Conservation (phyloP, 2,329 filamentous ascomycete species). For the Chrysosphaeria jannelii region DNA sequence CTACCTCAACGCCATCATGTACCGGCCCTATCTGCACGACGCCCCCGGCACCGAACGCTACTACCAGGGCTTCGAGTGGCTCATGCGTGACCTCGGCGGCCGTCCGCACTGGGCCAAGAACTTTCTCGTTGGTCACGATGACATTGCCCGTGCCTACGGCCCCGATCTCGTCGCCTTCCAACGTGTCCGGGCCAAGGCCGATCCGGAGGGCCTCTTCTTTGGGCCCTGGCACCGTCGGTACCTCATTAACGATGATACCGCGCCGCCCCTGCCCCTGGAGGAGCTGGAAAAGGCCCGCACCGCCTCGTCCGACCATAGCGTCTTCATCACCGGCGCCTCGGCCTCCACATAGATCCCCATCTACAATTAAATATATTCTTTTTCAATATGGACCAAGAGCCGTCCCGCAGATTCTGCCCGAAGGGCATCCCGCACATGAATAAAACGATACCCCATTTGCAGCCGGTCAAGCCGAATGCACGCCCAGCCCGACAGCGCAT, state of each 20-base stretch:
- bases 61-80: conserved; percentile 53
- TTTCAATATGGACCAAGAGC: conserved; percentile 21
- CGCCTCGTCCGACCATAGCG: conserved; percentile 4
- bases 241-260: conserved; percentile 13
- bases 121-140: conserved; percentile 23
- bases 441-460: conserved; percentile 21
- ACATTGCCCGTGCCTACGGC: conserved; percentile 31
- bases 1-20: conserved; percentile 56
- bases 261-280: conserved; percentile 6
- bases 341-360: neutral
- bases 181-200: conserved; percentile 28
- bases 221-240: conserved; percentile 67
- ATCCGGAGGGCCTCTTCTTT: conserved; percentile 52
- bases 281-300: conserved; percentile 6
- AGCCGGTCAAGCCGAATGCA: conserved; percentile 29
- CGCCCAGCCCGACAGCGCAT: conserved; percentile 18
- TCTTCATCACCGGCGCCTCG: conserved; percentile 3
- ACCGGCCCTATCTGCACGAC: conserved; percentile 40
- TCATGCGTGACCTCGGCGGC: conserved; percentile 49
- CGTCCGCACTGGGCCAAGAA: conserved; percentile 65
- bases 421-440: conserved; percentile 16
- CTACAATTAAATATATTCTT: conserved; percentile 6
- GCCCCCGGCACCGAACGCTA: conserved; percentile 38
- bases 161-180: conserved; percentile 28
- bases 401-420: conserved; percentile 15